Percentiles rank a stretch among this genome's conserved stretches.
Evolutionary conservation across 2,329 filamentous ascomycete genomes (phyloP).

Genomic region (Cordyceps cateniannulata): DNA sequence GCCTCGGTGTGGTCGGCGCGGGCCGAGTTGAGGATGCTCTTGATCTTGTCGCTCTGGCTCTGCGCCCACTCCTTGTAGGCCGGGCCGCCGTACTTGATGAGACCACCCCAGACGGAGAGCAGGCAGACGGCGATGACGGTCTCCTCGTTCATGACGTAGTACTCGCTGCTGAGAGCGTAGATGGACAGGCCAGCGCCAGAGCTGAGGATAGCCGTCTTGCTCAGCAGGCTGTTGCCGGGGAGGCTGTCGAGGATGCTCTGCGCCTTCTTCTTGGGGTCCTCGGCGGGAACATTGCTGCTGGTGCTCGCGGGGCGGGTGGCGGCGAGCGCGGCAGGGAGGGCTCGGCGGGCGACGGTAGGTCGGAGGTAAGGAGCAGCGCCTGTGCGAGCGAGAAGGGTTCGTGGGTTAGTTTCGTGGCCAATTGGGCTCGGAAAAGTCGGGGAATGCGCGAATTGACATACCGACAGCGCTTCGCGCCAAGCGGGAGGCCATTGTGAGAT

Average conservation of each 20-base stretch:
- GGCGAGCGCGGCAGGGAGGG: slow-evolving; percentile 62
- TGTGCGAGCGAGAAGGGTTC: slow-evolving; percentile 29
- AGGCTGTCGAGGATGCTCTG: slow-evolving; percentile 91
- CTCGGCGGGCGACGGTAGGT: slow-evolving; percentile 68
- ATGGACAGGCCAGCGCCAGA: slow-evolving; percentile 83
- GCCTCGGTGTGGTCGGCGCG: slow-evolving; percentile 91
- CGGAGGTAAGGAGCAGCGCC: slow-evolving; percentile 84
- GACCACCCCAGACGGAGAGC: slow-evolving; percentile 83
- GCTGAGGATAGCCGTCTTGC: slow-evolving; percentile 96
- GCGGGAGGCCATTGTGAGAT: slow-evolving; percentile 91
- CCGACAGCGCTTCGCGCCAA: slow-evolving; percentile 91
- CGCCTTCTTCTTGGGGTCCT: slow-evolving; percentile 95
- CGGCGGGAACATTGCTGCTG: slow-evolving; percentile 63
- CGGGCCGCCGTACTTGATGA: slow-evolving; percentile 91
- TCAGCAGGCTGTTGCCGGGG: slow-evolving; percentile 84
- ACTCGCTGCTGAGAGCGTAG: slow-evolving; percentile 98
- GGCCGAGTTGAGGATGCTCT: slow-evolving; percentile 88
- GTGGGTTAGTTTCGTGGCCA: slow-evolving; percentile 25
- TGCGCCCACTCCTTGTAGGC: slow-evolving; percentile 91
- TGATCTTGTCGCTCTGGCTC: slow-evolving; percentile 84
- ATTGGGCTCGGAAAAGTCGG: slow-evolving; percentile 26
- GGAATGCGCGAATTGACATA: slow-evolving; percentile 46
- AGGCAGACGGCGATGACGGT: slow-evolving; percentile 89
- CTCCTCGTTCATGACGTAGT: slow-evolving; percentile 99
- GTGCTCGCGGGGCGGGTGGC: slow-evolving; percentile 61